These are phyloP conservation scores for Spizellomyces punctatus DNA, from an alignment of 192 early-diverging fungal genomes.

Conservation along the genomic window DNA sequence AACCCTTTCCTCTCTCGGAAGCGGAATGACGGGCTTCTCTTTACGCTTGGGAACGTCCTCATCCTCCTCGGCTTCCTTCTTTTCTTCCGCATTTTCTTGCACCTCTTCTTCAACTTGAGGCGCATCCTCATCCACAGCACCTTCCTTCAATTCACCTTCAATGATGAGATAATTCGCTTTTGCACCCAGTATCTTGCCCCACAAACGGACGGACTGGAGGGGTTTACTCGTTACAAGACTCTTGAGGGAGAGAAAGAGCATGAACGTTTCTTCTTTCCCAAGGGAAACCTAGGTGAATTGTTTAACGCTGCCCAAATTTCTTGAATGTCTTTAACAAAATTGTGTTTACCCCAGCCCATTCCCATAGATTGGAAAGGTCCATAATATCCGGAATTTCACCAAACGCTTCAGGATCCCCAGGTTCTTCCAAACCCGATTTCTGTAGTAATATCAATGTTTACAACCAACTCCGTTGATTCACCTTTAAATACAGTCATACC, in stretches of 20 bases:
- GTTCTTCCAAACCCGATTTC: conserved; percentile 30
- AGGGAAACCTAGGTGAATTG: conserved; percentile 44
- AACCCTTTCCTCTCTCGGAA: conserved; percentile 45
- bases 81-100: conserved; percentile 18
- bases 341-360: conserved; percentile 60
- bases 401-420: conserved; percentile 38
- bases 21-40: conserved; percentile 29
- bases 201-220: conserved; percentile 58
- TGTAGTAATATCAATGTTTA: not conserved
- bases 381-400: conserved; percentile 66
- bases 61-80: conserved; percentile 20
- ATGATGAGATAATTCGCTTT: conserved; percentile 53
- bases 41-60: conserved; percentile 44
- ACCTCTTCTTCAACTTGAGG: not conserved
- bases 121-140: conserved; percentile 53
- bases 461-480: not conserved
- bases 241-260: conserved; percentile 56
- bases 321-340: not conserved
- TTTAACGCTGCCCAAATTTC: not conserved
- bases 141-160: conserved; percentile 57
- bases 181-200: conserved; percentile 56
- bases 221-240: conserved; percentile 53
- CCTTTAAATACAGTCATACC: conserved; percentile 27
- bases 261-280: conserved; percentile 58
- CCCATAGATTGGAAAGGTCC: conserved; percentile 57